These are phyloP conservation scores for Mucor sp. DNA, from an alignment of 371 early-diverging fungal species.

Conservation along the genomic window DNA sequence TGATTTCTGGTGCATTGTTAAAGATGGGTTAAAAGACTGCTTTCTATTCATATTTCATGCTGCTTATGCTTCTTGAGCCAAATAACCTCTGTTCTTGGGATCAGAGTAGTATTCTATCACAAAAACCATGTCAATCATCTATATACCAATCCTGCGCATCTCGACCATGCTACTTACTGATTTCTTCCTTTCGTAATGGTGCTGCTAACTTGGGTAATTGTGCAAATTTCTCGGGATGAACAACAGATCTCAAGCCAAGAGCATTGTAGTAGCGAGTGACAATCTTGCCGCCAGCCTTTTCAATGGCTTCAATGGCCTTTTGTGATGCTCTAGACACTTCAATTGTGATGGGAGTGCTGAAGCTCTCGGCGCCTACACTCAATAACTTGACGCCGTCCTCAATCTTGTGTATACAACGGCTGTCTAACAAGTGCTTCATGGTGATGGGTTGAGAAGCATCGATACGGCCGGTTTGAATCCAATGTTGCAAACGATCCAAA, in stretches of 20 bases:
- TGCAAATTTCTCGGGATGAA: conserved; percentile 83
- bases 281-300: conserved; percentile 84
- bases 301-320: conserved; percentile 82
- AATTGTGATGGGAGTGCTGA: conserved; percentile 74
- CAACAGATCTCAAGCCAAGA: conserved; percentile 74
- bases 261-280: conserved; percentile 81
- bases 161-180: conserved; percentile 35
- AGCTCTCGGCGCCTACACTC: conserved; percentile 72
- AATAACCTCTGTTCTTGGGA: conserved; percentile 70
- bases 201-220: conserved; percentile 39
- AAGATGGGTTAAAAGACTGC: neutral
- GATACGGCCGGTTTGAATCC: conserved; percentile 86
- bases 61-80: conserved; percentile 45
- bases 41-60: neutral
- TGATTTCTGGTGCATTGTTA: neutral
- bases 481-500: conserved; percentile 90
- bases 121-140: neutral
- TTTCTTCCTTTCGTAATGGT: conserved; percentile 56
- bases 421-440: conserved; percentile 77
- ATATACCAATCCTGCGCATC: neutral
- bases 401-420: conserved; percentile 76
- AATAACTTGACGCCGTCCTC: conserved; percentile 89
- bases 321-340: conserved; percentile 87
- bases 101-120: conserved; percentile 59
- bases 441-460: conserved; percentile 85